Evolutionary conservation across 352 stramenopile genomes (phyloP).

Genomic region (Chrysophaeum taylorii): DNA sequence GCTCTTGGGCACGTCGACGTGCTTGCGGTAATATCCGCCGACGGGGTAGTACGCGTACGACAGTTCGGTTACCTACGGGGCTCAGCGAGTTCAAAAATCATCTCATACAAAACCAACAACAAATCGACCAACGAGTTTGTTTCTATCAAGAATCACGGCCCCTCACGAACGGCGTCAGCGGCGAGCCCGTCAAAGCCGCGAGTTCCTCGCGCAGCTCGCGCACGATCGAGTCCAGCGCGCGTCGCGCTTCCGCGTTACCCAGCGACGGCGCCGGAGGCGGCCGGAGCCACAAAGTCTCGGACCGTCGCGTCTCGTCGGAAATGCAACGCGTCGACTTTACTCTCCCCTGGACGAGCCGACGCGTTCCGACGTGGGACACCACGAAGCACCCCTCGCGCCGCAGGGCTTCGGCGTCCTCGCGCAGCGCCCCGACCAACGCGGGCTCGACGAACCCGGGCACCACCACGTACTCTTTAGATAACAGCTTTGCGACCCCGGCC

Average conservation of each 20-base stretch:
- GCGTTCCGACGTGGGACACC: not conserved
- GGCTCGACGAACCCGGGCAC: not conserved
- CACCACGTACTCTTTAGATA: no score
- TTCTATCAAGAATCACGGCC: no score
- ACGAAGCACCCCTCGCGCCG: not conserved
- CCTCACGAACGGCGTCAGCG: not conserved
- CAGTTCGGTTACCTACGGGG: slow-evolving; percentile 22
- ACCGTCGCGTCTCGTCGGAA: not conserved
- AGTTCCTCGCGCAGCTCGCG: not conserved
- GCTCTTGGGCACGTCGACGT: slow-evolving; percentile 34
- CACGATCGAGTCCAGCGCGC: not conserved
- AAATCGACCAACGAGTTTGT: no score
- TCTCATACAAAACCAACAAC: no score
- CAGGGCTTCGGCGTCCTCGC: not conserved
- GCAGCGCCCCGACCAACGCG: not conserved
- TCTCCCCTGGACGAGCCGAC: not conserved
- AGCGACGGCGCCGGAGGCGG: not conserved
- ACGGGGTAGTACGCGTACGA: slow-evolving; percentile 44
- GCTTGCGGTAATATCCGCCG: slow-evolving; percentile 41
- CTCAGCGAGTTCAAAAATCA: not conserved
- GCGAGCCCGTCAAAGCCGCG: not conserved
- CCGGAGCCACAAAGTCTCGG: not conserved
- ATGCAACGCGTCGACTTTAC: not conserved
- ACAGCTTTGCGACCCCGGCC: no score
- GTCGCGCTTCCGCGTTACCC: not conserved